Conservation (phyloP, 2,329 filamentous ascomycete genomes). For the Apiospora saccharicola region DNA sequence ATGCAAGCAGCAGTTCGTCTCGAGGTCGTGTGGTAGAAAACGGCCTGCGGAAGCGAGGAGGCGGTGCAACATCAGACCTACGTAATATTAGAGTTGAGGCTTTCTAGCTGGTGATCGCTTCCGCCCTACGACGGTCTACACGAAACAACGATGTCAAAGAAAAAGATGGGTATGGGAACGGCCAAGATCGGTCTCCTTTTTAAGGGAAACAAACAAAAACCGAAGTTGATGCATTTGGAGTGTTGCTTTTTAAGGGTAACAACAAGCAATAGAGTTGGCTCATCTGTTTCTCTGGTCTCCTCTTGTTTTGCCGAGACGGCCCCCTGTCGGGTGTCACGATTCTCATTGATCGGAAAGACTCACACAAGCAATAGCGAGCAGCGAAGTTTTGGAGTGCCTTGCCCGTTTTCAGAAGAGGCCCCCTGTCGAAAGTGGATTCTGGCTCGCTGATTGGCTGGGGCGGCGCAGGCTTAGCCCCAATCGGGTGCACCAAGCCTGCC, state of each 20-base stretch:
- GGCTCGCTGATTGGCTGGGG: background rate
- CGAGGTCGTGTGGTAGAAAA: background rate
- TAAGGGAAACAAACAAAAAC: background rate
- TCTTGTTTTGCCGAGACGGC: background rate
- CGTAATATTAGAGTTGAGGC: slow-evolving; percentile 8
- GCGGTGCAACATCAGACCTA: slow-evolving; percentile 9
- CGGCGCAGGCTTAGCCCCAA: slow-evolving; percentile 9
- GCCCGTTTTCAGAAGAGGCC: slow-evolving; percentile 7
- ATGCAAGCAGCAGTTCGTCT: background rate
- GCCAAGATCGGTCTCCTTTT: background rate
- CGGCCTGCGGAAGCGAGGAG: background rate
- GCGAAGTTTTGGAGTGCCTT: background rate
- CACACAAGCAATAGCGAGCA: background rate
- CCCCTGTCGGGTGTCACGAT: background rate
- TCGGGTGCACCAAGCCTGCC: slow-evolving; percentile 13
- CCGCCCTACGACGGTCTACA: background rate
- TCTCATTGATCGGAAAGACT: background rate
- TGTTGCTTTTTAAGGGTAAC: background rate
- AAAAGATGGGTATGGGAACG: background rate
- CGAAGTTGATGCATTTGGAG: slow-evolving; percentile 10
- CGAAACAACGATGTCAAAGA: slow-evolving; percentile 14
- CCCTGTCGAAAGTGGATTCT: background rate
- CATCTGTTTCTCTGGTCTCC: background rate
- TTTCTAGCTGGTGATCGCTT: background rate
- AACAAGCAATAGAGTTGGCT: background rate